phyloP scores from a whole-genome alignment of 441 rosid species.

The Adansonia madagascariensis region DNA sequence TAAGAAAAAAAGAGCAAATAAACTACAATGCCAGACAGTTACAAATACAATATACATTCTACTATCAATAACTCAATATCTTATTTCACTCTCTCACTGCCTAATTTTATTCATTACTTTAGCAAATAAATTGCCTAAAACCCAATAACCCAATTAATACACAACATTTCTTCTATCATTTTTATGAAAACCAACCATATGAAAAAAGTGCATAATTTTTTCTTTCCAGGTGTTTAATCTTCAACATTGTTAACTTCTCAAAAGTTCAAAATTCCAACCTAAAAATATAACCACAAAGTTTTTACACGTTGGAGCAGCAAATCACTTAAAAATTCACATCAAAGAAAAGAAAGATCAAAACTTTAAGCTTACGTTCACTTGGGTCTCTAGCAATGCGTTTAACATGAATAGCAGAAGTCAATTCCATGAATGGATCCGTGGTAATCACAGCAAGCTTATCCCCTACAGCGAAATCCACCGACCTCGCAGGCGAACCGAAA shows the following conservation, averaged over 20 bases:
- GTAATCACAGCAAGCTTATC: constrained; percentile 89
- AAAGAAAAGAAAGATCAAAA: not conserved
- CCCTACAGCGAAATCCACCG: constrained; percentile 81
- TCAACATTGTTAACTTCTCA: not conserved
- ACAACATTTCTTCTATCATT: not conserved
- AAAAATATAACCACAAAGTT: not conserved
- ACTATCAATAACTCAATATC: not conserved
- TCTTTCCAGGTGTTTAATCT: not conserved
- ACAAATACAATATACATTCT: not conserved
- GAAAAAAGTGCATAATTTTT: not conserved
- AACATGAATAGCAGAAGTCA: constrained; percentile 77
- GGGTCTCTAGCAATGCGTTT: constrained; percentile 74
- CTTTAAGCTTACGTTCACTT: constrained; percentile 57
- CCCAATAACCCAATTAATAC: not conserved
- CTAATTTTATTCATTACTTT: not conserved
- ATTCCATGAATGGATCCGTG: constrained; percentile 87
- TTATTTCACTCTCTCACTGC: not conserved
- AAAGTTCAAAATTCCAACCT: not conserved
- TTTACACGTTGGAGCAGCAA: not conserved
- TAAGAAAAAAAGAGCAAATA: not conserved
- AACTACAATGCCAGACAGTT: not conserved
- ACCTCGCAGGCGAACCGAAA: constrained; percentile 79
- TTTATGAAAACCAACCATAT: not conserved
- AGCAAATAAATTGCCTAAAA: not conserved
- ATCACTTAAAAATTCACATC: not conserved